Base-by-base conservation (phyloP, 2,329 filamentous ascomycete genomes). In the Hypocreales sp. region DNA sequence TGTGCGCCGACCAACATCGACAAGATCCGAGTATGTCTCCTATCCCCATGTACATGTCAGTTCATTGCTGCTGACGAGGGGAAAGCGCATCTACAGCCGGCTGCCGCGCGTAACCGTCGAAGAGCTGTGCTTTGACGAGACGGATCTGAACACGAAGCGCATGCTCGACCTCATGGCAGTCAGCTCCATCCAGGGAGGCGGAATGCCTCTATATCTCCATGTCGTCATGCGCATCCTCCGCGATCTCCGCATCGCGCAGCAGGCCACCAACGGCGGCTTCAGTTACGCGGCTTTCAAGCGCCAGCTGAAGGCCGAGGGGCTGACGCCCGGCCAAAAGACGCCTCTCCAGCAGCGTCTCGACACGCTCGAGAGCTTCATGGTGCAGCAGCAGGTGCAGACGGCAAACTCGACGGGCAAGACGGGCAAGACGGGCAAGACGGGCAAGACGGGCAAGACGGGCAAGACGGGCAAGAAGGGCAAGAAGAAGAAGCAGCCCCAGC, bases 151-250 rank as follows among this genome's bases (percentile, higher is more conserved):
- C 34, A 69, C 68, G 0, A 56, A 60, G 24, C 52, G 66, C 0
- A 71, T 77, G 61, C 47, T 69, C 8, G 62, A 67, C 7, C 48
- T 76, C 1, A 76, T 76, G 69, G 67, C 64, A 0, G 58, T 71
- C 12, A 48, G 40, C 22, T 42, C 41, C 1, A 26, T 36, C 7
- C 36, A 42, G 0, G 55, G 49, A 0, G 45, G 49, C 0, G 45
- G 48, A 2, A 50, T 60, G 27, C 72, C 71, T 0, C 52, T 79
- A 0, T 78, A 79, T 36, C 56, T 73, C 28, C 58, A 67, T 26
- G 60, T 70, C 0, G 50, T 72, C 2, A 50, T 58, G 16, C 56
- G 64, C 0, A 64, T 77, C 16, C 50, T 79, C 1, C 54, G 70
- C 2, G 58, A 71, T 0, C 57, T 77, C 44, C 61, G 66, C 0